phyloP scores from a whole-genome alignment of 2,329 filamentous ascomycete genomes.

The Colletotrichum horii region DNA sequence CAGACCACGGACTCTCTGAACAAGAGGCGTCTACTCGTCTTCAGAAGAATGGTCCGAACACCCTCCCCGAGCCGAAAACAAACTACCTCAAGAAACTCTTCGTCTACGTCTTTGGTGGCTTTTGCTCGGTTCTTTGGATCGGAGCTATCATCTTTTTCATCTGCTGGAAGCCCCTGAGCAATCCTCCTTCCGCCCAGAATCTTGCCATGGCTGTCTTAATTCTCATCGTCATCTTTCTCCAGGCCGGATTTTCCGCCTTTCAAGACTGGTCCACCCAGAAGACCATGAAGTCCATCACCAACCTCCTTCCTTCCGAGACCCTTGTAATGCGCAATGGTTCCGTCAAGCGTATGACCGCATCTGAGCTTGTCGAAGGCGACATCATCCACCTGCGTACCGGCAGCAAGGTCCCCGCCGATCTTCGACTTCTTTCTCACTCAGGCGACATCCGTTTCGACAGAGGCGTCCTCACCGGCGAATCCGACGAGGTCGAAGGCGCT shows the following conservation, averaged over 20 bases:
- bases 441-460: background rate
- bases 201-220: constrained; percentile 51
- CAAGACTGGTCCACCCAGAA: constrained; percentile 52
- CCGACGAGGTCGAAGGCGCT: background rate
- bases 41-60: background rate
- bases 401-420: background rate
- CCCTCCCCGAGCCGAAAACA: background rate
- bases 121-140: background rate
- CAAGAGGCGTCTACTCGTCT: background rate
- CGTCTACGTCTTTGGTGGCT: background rate
- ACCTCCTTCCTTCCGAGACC: constrained; percentile 48
- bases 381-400: constrained; percentile 26
- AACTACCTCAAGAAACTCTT: background rate
- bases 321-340: constrained; percentile 39
- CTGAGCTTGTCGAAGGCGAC: background rate
- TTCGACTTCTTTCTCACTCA: background rate
- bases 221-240: constrained; percentile 51
- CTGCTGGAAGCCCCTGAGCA: constrained; percentile 51
- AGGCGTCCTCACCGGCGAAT: background rate
- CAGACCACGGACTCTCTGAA: background rate
- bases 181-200: constrained; percentile 47
- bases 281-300: constrained; percentile 52
- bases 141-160: constrained; percentile 29
- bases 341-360: background rate
- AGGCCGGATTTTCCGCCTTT: constrained; percentile 51